These are phyloP conservation scores for Bothriochloa decipiens DNA, from an alignment of 176 grass and related monocot species.

Conservation along the genomic window DNA sequence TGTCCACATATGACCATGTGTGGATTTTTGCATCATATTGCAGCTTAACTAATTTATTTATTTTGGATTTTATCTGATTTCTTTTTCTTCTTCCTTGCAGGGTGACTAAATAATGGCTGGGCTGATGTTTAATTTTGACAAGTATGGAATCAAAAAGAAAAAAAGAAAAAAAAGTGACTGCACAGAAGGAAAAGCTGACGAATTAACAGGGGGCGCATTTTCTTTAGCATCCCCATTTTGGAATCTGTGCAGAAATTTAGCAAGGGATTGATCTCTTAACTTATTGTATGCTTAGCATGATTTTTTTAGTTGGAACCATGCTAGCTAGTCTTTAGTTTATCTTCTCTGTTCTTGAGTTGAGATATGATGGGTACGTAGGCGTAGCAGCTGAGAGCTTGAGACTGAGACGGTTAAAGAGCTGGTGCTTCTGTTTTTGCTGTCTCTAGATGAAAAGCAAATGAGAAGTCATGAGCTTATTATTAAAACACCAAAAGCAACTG, in stretches of 20 bases:
- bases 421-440: constrained; percentile 2
- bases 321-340: constrained; percentile 3
- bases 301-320: constrained; percentile 13
- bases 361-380: background rate
- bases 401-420: background rate
- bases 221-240: background rate
- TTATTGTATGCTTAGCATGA: constrained; percentile 34
- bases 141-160: background rate
- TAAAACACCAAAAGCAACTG: constrained; percentile 14
- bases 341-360: background rate
- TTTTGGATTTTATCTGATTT: background rate
- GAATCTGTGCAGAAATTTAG: constrained; percentile 9
- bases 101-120: constrained; percentile 31
- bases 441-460: background rate
- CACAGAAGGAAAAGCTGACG: constrained; percentile 3
- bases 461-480: background rate
- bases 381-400: no score
- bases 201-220: constrained; percentile 20
- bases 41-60: background rate
- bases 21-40: constrained; percentile 4
- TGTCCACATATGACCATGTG: constrained; percentile 19
- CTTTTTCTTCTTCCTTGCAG: constrained; percentile 39
- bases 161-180: constrained; percentile 3
- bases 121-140: constrained; percentile 22
- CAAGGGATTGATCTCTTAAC: constrained; percentile 13